Percentiles rank a stretch among this genome's conserved stretches.
These are phyloP conservation scores for Mytilinidion resinicola DNA, from an alignment of 495 filamentous ascomycete species.

Conservation along the genomic window DNA sequence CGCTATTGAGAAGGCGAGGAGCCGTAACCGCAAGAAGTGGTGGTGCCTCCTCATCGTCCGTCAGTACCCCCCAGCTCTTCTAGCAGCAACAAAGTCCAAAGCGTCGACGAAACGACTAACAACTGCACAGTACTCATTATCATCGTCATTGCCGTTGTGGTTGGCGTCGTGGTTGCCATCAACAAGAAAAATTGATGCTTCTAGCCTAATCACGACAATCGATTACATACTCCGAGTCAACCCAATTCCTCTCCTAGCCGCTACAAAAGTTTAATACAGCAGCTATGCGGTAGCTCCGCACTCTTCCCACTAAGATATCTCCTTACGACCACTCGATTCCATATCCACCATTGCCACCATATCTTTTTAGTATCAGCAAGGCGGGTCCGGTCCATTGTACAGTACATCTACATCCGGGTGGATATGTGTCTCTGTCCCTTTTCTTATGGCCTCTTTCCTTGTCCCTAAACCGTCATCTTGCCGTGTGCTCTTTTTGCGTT, in stretches of 20 bases:
- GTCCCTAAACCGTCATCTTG: slow-evolving; percentile 4
- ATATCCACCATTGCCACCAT: slow-evolving; percentile 14
- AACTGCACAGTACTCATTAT: slow-evolving; percentile 44
- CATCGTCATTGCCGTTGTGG: slow-evolving; percentile 43
- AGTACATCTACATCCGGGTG: slow-evolving; percentile 18
- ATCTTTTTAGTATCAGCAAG: slow-evolving; percentile 26
- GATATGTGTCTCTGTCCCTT: slow-evolving; percentile 5
- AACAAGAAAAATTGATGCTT: neutral
- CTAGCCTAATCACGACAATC: neutral
- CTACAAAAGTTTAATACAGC: too few relatives aligned
- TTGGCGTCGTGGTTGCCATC: slow-evolving; percentile 23
- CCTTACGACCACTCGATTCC: neutral
- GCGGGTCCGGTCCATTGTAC: slow-evolving; percentile 26
- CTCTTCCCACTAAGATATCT: neutral
- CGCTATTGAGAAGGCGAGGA: slow-evolving; percentile 73
- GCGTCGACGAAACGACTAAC: slow-evolving; percentile 41
- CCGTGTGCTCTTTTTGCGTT: neutral
- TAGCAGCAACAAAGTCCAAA: neutral
- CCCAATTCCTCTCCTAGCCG: too few relatives aligned
- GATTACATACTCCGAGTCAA: too few relatives aligned
- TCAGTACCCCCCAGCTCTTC: neutral
- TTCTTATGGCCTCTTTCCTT: slow-evolving; percentile 5
- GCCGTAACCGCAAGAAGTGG: slow-evolving; percentile 94
- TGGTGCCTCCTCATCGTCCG: slow-evolving; percentile 70
- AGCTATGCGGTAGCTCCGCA: too few relatives aligned